Evolutionary conservation across 176 grass and related monocot genomes (phyloP), one percentile per base, ranked within the genome.

Genomic region (Eleusine indica): DNA sequence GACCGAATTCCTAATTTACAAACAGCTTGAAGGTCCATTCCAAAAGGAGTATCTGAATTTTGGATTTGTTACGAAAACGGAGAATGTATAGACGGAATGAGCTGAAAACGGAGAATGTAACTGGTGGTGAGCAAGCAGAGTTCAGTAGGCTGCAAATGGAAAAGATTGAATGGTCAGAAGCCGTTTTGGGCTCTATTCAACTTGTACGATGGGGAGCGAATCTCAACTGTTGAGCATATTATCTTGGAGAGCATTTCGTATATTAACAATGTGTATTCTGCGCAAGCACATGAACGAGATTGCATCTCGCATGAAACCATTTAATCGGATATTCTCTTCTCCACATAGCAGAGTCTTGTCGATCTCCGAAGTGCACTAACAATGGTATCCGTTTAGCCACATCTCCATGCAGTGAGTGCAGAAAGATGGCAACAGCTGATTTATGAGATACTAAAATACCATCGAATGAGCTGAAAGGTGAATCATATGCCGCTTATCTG

Each of bases 221-320:
- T 87, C 80, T 87, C 85, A 75, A 47, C 63, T 61, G 62, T 4
- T 57, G 44, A 41, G 71, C 58, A 75, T 76, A 65, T 80, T 69
- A 76, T 77, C 56, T 64, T 19, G 52, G 82, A 71, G 17, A 43
- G 80, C 61, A 86, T 90, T 82, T 86, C 66, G 73, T 73, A 78
- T 90, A 86, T 74, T 62, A 79, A 60, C 65, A 64, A 69, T 75
- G 58, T 18, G 78, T 69, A 69, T 80, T 56, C 30, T 58, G 15
- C 62, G 37, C 44, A 49, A 66, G 44, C 77, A 68, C 25, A 60
- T 60, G 60, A 60, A 14, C 18, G 9, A 80, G 43, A 66, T 79
- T 79, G 61, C 43, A 67, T 38, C 0, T 38, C 1, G 29, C 49
- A 62, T 21, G 70, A 30, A 69, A 80, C 70, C 25, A 7, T 46